These are phyloP conservation scores for Elymus sibiricus DNA, from an alignment of 176 grass and related monocot species.

Conservation along the genomic window DNA sequence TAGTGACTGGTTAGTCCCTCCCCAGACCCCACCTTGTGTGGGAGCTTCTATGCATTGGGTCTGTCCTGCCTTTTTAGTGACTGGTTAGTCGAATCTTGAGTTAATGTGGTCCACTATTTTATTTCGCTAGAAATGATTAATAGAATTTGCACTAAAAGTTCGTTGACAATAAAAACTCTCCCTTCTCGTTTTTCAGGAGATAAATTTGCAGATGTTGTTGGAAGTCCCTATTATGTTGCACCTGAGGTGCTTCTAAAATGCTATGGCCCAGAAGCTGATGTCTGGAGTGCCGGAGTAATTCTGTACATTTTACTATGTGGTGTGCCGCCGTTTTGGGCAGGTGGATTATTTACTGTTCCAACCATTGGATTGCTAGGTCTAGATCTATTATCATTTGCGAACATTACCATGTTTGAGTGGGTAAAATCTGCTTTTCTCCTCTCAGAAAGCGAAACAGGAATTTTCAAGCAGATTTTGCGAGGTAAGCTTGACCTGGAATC, in stretches of 20 bases:
- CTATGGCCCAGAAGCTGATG: conserved; percentile 95
- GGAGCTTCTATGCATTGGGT: no score
- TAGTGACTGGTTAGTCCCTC: background rate
- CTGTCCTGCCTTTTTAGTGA: no score
- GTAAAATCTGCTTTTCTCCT: conserved; percentile 22
- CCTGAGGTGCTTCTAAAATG: conserved; percentile 87
- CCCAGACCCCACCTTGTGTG: no score
- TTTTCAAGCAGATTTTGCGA: conserved; percentile 94
- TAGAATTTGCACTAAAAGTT: background rate
- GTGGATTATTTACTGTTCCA: conserved; percentile 35
- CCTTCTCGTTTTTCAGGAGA: conserved; percentile 45
- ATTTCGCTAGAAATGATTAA: conserved; percentile 16
- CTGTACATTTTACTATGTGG: conserved; percentile 96
- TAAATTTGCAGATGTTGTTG: conserved; percentile 89
- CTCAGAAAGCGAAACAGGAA: conserved; percentile 91
- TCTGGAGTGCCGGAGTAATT: conserved; percentile 98
- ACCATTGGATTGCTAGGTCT: conserved; percentile 1
- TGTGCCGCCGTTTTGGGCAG: conserved; percentile 97
- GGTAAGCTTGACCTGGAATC: conserved; percentile 88
- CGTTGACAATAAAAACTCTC: background rate
- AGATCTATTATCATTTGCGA: conserved; percentile 6
- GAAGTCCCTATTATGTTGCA: conserved; percentile 98
- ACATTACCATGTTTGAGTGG: conserved; percentile 7
- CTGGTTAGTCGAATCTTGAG: conserved; percentile 8
- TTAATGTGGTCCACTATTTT: background rate